These are phyloP conservation scores for Magnusiomyces sp. DNA, from an alignment of 1,139 yeast species.

Conservation along the genomic window DNA sequence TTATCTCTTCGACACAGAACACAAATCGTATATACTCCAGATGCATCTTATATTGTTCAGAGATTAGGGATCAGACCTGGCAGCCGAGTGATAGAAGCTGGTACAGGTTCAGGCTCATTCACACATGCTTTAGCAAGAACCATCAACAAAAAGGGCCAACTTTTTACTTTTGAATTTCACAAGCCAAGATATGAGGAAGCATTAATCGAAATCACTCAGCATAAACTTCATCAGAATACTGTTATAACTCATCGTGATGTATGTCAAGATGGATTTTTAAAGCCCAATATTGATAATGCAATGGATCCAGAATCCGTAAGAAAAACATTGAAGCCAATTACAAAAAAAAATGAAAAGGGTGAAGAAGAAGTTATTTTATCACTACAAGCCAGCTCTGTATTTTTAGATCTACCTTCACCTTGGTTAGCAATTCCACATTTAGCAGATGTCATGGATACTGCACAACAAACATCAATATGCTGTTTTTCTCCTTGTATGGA, in stretches of 20 bases:
- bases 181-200: slow-evolving; percentile 79
- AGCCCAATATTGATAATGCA: slow-evolving; percentile 29
- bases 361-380: slow-evolving; percentile 29
- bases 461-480: slow-evolving; percentile 59
- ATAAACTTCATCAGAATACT: slow-evolving; percentile 46
- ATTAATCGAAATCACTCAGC: slow-evolving; percentile 60
- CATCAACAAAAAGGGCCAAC: slow-evolving; percentile 50
- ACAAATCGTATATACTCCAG: slow-evolving; percentile 95
- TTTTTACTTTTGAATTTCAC: slow-evolving; percentile 88
- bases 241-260: slow-evolving; percentile 87
- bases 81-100: slow-evolving; percentile 84
- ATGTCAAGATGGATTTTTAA: slow-evolving; percentile 71
- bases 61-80: slow-evolving; percentile 68
- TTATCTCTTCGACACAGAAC: slow-evolving; percentile 92
- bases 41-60: slow-evolving; percentile 83
- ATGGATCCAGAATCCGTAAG: slow-evolving; percentile 12
- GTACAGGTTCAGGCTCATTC: slow-evolving; percentile 95
- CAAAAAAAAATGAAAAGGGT: neutral
- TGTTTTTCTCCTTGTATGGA: slow-evolving; percentile 98
- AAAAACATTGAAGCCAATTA: neutral
- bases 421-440: slow-evolving; percentile 91
- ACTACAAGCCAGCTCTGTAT: slow-evolving; percentile 60
- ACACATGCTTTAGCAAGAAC: slow-evolving; percentile 89
- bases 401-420: slow-evolving; percentile 92
- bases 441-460: slow-evolving; percentile 46